These are phyloP conservation scores for Cicer cuneatum DNA, from an alignment of 306 rosid genomes.

Conservation along the genomic window DNA sequence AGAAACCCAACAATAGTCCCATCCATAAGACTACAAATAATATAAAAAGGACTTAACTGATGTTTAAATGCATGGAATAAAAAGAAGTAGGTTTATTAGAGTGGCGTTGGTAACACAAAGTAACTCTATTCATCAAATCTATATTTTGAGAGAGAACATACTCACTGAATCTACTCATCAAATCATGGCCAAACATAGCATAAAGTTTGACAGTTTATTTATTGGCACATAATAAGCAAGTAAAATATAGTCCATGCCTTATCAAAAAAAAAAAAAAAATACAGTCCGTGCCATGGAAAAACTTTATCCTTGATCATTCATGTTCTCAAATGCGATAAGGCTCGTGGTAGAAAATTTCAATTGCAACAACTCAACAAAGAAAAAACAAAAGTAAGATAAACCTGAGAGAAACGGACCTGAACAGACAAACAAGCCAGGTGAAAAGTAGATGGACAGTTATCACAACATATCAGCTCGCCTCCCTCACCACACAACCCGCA, in stretches of 20 bases:
- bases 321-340: constrained; percentile 23
- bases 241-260: constrained; percentile 16
- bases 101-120: constrained; percentile 39
- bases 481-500: constrained; percentile 97
- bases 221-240: constrained; percentile 26
- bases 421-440: constrained; percentile 84
- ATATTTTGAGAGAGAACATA: background rate
- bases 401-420: constrained; percentile 67
- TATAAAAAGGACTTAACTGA: constrained; percentile 23
- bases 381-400: constrained; percentile 41
- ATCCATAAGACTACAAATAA: constrained; percentile 33
- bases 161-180: constrained; percentile 8
- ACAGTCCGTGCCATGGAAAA: background rate
- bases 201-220: background rate
- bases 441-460: constrained; percentile 93
- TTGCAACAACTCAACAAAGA: background rate
- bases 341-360: constrained; percentile 17
- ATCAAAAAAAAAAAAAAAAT: too few species aligned
- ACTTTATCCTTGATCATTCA: constrained; percentile 26
- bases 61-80: constrained; percentile 20
- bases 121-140: constrained; percentile 7
- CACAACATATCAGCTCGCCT: constrained; percentile 94
- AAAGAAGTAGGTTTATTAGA: constrained; percentile 25
- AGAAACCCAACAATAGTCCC: constrained; percentile 38
- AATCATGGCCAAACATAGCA: constrained; percentile 34